phyloP scores from a whole-genome alignment of 352 stramenopile genomes.

The Phytophthora quininea region DNA sequence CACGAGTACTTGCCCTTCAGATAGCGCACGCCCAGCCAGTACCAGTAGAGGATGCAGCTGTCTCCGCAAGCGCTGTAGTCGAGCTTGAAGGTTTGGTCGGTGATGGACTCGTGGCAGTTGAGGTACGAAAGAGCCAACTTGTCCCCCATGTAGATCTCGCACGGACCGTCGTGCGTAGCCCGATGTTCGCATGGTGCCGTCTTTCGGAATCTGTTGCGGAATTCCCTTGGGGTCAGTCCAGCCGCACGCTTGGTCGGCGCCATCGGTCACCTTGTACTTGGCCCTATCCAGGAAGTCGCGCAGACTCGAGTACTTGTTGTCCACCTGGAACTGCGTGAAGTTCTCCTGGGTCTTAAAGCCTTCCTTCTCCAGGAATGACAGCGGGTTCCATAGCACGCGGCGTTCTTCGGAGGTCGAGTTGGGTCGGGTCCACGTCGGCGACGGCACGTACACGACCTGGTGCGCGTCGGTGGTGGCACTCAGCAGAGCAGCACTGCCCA shows the following conservation, averaged over 20 bases:
- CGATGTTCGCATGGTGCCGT: constrained; percentile 40
- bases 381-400: constrained; percentile 43
- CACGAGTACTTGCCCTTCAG: constrained; percentile 41
- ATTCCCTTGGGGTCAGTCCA: constrained; percentile 33
- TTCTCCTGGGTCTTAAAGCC: constrained; percentile 47
- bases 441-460: constrained; percentile 43
- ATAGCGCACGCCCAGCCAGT: constrained; percentile 46
- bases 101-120: constrained; percentile 43
- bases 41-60: constrained; percentile 44
- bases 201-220: constrained; percentile 40
- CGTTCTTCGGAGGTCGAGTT: constrained; percentile 33
- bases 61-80: constrained; percentile 42
- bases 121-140: constrained; percentile 34
- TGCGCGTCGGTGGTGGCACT: constrained; percentile 31
- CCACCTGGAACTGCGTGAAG: constrained; percentile 44
- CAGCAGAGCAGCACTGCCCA: constrained; percentile 21
- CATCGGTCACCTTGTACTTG: constrained; percentile 38
- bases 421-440: constrained; percentile 39
- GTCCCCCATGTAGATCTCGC: constrained; percentile 49
- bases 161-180: constrained; percentile 52
- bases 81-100: constrained; percentile 32
- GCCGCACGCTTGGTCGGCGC: constrained; percentile 41
- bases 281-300: constrained; percentile 49
- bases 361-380: constrained; percentile 55
- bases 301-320: constrained; percentile 49